phyloP scores from a whole-genome alignment of 306 rosid species.

The Carpinus fangiana region DNA sequence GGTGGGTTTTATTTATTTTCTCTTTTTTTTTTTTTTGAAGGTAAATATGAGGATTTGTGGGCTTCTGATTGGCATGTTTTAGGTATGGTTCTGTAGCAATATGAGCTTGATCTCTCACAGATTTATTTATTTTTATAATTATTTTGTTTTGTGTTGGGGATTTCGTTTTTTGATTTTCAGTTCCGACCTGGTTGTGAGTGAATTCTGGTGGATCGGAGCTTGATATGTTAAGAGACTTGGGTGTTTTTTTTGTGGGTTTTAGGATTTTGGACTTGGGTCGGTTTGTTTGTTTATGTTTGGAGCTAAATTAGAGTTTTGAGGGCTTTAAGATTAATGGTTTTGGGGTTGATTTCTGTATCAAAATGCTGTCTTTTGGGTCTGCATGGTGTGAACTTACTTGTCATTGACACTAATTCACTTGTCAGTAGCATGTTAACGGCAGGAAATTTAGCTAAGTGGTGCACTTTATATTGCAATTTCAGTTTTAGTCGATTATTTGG shows the following conservation, averaged over 20 bases:
- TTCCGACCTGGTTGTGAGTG: not conserved
- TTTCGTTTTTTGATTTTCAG: not conserved
- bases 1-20: not conserved
- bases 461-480: no score
- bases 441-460: no score
- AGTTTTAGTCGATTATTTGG: not conserved
- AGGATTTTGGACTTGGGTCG: no score
- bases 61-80: conserved; percentile 5
- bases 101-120: conserved; percentile 16
- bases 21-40: not conserved
- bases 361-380: conserved; percentile 7
- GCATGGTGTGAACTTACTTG: not conserved
- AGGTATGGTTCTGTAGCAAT: not conserved
- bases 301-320: conserved; percentile 1
- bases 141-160: not conserved
- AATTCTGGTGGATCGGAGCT: not conserved
- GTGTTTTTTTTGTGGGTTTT: not conserved
- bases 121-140: not conserved
- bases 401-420: no score
- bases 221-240: not conserved
- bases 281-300: not conserved
- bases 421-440: no score
- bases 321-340: not conserved
- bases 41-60: not conserved
- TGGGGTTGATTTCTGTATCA: conserved; percentile 18